A percentile compares a stretch with the other conserved stretches of the same genome.
These are phyloP conservation scores for Hydrangea macrophylla DNA, from an alignment of 148 eudicot genomes.

Conservation along the genomic window DNA sequence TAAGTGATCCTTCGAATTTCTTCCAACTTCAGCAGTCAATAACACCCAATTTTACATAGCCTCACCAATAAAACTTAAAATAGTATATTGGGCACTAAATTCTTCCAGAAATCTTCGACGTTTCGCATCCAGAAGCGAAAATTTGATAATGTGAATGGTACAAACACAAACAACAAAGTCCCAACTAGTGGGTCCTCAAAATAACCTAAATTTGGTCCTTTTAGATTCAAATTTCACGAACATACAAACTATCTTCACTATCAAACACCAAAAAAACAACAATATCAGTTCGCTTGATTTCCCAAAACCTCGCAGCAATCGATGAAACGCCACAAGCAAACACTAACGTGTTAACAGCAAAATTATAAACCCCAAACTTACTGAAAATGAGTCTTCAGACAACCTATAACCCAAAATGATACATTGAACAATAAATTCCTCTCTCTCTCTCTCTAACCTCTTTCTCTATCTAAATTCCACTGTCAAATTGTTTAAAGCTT, in stretches of 20 bases:
- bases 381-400: neutral
- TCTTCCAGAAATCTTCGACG: neutral
- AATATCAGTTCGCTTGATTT: neutral
- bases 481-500: neutral
- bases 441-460: neutral
- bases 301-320: neutral
- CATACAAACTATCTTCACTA: neutral
- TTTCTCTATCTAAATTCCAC: neutral
- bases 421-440: neutral
- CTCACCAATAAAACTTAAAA: neutral
- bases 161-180: neutral
- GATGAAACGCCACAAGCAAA: neutral
- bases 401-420: neutral
- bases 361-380: neutral
- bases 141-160: neutral
- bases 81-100: neutral
- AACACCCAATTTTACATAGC: slow-evolving; percentile 1
- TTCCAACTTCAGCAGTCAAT: neutral
- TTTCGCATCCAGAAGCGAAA: neutral
- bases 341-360: neutral
- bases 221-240: neutral
- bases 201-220: neutral
- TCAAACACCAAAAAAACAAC: neutral
- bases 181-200: neutral
- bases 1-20: neutral